These are phyloP conservation scores for Begonia masoniana DNA, from an alignment of 306 rosid genomes.

Conservation along the genomic window DNA sequence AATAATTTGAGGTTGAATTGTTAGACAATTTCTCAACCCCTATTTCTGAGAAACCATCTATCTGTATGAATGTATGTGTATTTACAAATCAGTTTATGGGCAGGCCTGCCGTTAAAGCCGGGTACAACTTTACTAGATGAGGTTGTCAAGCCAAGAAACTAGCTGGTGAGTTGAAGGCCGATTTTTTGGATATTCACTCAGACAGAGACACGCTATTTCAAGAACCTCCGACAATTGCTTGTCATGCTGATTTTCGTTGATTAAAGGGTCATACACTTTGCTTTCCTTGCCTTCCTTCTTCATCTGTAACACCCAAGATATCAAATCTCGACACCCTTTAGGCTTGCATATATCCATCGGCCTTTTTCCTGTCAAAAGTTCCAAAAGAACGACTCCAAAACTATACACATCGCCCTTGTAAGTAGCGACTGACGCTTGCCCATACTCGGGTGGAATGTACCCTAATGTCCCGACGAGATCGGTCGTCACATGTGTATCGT, in stretches of 20 bases:
- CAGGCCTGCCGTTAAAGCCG: too few relatives aligned
- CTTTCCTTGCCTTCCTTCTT: slow-evolving; percentile 46
- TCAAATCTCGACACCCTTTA: slow-evolving; percentile 57
- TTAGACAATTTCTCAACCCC: too few relatives aligned
- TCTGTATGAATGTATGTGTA: too few relatives aligned
- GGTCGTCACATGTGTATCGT: slow-evolving; percentile 66
- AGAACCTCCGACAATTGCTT: slow-evolving; percentile 50
- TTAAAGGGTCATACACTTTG: slow-evolving; percentile 43
- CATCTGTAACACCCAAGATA: slow-evolving; percentile 66
- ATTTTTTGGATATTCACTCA: slow-evolving; percentile 56
- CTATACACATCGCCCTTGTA: slow-evolving; percentile 71
- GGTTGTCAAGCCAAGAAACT: slow-evolving; percentile 53
- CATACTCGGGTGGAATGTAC: slow-evolving; percentile 71
- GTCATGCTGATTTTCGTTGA: slow-evolving; percentile 47
- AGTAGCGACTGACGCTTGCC: slow-evolving; percentile 61
- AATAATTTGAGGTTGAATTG: too few relatives aligned
- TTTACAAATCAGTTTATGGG: too few relatives aligned
- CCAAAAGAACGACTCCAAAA: slow-evolving; percentile 76
- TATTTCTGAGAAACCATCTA: too few relatives aligned
- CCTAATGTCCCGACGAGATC: slow-evolving; percentile 75
- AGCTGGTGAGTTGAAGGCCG: slow-evolving; percentile 63
- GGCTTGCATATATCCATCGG: slow-evolving; percentile 68
- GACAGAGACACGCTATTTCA: slow-evolving; percentile 52
- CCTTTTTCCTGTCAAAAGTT: slow-evolving; percentile 62
- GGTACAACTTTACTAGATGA: too few relatives aligned